Evolutionary conservation across 2,329 filamentous ascomycete species (phyloP).

Genomic region (Venturia pyrina): DNA sequence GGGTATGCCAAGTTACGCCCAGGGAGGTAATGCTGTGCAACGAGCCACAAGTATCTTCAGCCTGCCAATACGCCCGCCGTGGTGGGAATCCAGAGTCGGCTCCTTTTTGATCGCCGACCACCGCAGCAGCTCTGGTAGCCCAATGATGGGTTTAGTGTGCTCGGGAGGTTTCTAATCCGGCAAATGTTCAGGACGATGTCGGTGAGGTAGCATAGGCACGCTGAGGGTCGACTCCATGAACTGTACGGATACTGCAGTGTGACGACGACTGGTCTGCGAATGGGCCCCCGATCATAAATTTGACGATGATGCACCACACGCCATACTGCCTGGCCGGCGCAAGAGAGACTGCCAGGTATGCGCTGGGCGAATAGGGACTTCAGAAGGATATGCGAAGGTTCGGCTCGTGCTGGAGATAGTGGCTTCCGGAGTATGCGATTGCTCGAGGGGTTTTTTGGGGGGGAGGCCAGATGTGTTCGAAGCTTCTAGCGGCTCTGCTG

Average conservation of each 20-base stretch:
- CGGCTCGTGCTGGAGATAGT: not conserved
- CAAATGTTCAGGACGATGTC: not conserved
- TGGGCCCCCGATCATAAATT: constrained; percentile 1
- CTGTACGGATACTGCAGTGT: constrained; percentile 1
- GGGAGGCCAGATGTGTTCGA: not conserved
- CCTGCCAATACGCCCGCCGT: not conserved
- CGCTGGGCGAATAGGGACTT: not conserved
- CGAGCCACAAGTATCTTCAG: constrained; percentile 2
- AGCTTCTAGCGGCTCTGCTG: not conserved
- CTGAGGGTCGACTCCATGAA: not conserved
- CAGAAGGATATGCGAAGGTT: not conserved
- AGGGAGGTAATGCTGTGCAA: constrained; percentile 6
- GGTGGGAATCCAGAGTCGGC: not conserved
- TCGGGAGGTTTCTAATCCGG: constrained; percentile 1
- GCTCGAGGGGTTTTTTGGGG: not conserved
- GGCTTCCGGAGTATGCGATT: not conserved
- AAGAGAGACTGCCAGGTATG: not conserved
- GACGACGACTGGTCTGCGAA: not conserved
- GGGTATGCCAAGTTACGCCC: not conserved
- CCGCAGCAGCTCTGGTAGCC: not conserved
- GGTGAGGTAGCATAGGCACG: not conserved
- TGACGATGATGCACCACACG: not conserved
- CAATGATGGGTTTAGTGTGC: not conserved
- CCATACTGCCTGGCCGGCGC: not conserved
- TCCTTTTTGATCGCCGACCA: constrained; percentile 4